These are phyloP conservation scores for Funneliformis caledonium DNA, from an alignment of 371 early-diverging fungal genomes.

Conservation along the genomic window DNA sequence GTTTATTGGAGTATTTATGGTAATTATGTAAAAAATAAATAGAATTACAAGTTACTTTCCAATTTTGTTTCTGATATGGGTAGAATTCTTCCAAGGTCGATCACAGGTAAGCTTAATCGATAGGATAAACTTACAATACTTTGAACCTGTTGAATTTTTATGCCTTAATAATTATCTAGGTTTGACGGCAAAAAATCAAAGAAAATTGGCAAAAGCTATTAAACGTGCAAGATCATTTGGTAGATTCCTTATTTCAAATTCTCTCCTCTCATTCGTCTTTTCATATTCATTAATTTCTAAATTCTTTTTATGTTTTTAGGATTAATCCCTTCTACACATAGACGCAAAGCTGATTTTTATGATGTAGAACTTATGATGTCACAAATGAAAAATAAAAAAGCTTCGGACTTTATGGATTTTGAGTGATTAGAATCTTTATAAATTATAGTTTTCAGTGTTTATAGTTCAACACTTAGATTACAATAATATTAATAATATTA, in stretches of 20 bases:
- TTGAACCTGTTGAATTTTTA: background rate
- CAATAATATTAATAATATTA: no score
- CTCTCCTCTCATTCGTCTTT: background rate
- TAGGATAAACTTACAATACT: background rate
- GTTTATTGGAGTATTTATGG: background rate
- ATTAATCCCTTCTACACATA: slow-evolving; percentile 35
- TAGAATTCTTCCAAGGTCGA: slow-evolving; percentile 69
- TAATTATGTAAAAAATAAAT: background rate
- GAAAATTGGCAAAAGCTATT: slow-evolving; percentile 75
- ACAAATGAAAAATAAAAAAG: no score
- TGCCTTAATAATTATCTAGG: slow-evolving; percentile 1
- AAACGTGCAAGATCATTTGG: slow-evolving; percentile 82
- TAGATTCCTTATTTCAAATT: slow-evolving; percentile 30
- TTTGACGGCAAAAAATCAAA: slow-evolving; percentile 72
- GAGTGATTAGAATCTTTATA: no score
- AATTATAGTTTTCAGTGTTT: no score
- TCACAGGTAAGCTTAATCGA: slow-evolving; percentile 52
- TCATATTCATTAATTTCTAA: background rate
- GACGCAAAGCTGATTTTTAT: slow-evolving; percentile 10
- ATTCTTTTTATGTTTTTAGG: slow-evolving; percentile 15
- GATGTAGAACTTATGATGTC: no score
- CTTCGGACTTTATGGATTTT: no score
- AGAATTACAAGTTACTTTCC: slow-evolving; percentile 63
- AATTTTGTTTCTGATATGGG: slow-evolving; percentile 81
- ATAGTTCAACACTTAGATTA: no score